Conservation (phyloP, 2,329 filamentous ascomycete species). For the Venturia carpophila region DNA sequence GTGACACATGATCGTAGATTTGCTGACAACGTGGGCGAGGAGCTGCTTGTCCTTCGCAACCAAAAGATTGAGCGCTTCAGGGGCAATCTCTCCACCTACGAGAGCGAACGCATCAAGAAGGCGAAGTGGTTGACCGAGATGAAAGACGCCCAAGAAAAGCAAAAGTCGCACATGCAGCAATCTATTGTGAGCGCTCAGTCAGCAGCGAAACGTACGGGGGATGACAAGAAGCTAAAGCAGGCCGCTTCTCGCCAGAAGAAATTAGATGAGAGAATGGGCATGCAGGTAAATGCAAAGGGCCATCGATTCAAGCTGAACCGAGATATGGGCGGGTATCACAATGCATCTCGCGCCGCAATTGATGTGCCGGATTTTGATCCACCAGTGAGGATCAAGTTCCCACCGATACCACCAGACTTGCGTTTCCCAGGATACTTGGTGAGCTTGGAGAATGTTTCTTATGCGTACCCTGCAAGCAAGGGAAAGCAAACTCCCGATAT, state of each 20-base stretch:
- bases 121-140: conserved; percentile 62
- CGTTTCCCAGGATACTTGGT: conserved; percentile 68
- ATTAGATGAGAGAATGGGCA: conserved; percentile 70
- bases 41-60: conserved; percentile 68
- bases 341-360: conserved; percentile 55
- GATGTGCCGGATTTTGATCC: conserved; percentile 56
- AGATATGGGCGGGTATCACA: conserved; percentile 58
- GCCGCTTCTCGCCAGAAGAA: conserved; percentile 80
- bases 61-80: conserved; percentile 65
- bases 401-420: conserved; percentile 57
- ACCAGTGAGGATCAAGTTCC: conserved; percentile 50
- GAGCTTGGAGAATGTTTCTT: conserved; percentile 61
- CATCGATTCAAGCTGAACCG: conserved; percentile 73
- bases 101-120: conserved; percentile 58
- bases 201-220: conserved; percentile 66
- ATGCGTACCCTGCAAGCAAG: conserved; percentile 48
- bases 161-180: conserved; percentile 72
- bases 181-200: conserved; percentile 68
- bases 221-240: conserved; percentile 79
- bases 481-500: conserved; percentile 32
- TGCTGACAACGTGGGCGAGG: conserved; percentile 63
- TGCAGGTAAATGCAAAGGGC: conserved; percentile 65
- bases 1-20: conserved; percentile 84
- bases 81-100: conserved; percentile 65
- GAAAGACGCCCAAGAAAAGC: conserved; percentile 74